Evolutionary conservation across 345 rosid genomes (phyloP).

Genomic region (Physaria fendleri): DNA sequence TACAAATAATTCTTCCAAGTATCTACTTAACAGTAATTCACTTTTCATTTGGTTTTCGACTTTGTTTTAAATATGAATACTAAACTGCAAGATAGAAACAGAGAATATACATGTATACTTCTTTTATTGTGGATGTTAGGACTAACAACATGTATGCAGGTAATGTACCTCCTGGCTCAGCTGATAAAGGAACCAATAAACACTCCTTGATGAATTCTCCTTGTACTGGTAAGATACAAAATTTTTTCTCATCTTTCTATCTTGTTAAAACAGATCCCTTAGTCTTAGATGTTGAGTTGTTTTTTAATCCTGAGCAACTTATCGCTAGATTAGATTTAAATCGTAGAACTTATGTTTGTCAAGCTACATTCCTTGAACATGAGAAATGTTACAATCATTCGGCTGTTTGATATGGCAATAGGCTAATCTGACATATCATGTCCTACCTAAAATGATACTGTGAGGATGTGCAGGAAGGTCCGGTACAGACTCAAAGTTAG

Average conservation of each 20-base stretch:
- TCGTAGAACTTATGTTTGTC: not conserved
- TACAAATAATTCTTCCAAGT: not conserved
- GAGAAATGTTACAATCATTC: not conserved
- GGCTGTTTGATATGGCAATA: not conserved
- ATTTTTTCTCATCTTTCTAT: too few species aligned
- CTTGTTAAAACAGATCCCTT: too few species aligned
- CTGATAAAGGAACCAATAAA: constrained; percentile 2
- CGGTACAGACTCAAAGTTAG: constrained; percentile 19
- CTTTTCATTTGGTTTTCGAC: not conserved
- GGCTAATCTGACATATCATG: not conserved
- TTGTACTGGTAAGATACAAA: constrained; percentile 19
- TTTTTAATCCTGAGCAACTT: not conserved
- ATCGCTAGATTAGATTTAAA: not conserved
- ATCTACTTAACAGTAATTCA: not conserved
- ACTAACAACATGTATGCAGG: constrained; percentile 24
- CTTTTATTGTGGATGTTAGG: not conserved
- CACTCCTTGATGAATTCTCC: constrained; percentile 9
- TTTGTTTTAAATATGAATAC: not conserved
- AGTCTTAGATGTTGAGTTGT: not conserved
- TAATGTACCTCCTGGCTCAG: constrained; percentile 9
- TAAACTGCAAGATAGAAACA: not conserved
- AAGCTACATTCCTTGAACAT: not conserved
- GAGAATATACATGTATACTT: not conserved
- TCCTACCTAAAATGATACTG: constrained; percentile 2
- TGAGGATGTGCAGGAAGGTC: constrained; percentile 25